Evolutionary conservation across 495 filamentous ascomycete genomes (phyloP).

Genomic region (Penicillium simplicissimum): DNA sequence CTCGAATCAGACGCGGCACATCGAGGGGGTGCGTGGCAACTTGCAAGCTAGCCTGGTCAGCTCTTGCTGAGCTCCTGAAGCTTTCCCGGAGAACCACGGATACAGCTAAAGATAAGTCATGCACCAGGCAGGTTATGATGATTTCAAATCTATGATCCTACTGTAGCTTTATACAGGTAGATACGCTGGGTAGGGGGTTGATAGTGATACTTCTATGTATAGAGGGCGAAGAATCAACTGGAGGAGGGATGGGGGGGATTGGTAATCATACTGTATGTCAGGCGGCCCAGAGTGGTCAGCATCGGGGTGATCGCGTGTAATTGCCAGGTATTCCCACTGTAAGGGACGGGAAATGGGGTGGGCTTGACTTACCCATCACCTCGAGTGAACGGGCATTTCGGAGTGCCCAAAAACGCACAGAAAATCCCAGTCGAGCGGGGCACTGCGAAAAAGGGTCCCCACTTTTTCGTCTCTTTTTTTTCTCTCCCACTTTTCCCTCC

Average conservation of each 20-base stretch:
- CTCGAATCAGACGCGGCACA: slow-evolving; percentile 1
- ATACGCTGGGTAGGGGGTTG: neutral
- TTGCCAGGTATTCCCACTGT: neutral
- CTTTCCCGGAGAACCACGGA: slow-evolving; percentile 16
- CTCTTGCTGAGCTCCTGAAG: slow-evolving; percentile 5
- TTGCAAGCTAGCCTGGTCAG: neutral
- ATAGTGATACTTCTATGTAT: neutral
- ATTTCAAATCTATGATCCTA: neutral
- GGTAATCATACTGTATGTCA: neutral
- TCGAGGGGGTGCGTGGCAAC: neutral
- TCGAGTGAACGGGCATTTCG: too few relatives aligned
- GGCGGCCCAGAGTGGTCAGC: neutral
- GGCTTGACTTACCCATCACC: too few relatives aligned
- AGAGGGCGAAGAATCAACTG: neutral
- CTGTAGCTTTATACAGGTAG: neutral
- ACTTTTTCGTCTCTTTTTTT: slow-evolving; percentile 41
- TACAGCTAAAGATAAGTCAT: neutral
- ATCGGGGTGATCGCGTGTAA: neutral
- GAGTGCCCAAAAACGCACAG: slow-evolving; percentile 24
- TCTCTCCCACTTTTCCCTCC: slow-evolving; percentile 38
- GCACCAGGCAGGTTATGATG: neutral
- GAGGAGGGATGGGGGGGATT: neutral
- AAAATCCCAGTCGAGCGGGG: slow-evolving; percentile 22
- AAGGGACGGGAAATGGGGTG: too few relatives aligned
- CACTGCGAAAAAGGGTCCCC: slow-evolving; percentile 35